Conservation (phyloP, 2,329 filamentous ascomycete genomes). For the Trichophyton benhamiae region DNA sequence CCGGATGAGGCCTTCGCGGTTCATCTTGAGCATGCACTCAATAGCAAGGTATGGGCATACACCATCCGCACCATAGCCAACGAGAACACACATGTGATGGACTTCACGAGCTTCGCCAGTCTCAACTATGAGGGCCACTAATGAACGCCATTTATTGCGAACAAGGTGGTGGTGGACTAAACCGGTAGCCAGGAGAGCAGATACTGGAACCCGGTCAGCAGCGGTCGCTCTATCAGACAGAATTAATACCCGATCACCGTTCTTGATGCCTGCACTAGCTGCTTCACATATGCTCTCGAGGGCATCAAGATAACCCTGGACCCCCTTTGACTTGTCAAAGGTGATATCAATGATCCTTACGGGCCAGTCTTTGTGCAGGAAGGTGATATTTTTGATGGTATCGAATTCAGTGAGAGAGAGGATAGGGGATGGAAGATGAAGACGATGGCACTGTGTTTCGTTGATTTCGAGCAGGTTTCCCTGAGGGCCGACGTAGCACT, state of each 20-base stretch:
- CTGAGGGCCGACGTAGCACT: slow-evolving; percentile 91
- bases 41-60: slow-evolving; percentile 91
- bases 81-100: slow-evolving; percentile 95
- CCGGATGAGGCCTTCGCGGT: slow-evolving; percentile 81
- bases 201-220: slow-evolving; percentile 70
- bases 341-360: slow-evolving; percentile 87
- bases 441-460: slow-evolving; percentile 69
- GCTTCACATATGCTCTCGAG: slow-evolving; percentile 81
- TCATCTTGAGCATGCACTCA: slow-evolving; percentile 94
- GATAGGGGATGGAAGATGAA: slow-evolving; percentile 78
- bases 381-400: slow-evolving; percentile 63
- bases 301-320: slow-evolving; percentile 72
- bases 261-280: slow-evolving; percentile 70
- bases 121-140: slow-evolving; percentile 76
- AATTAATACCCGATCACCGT: slow-evolving; percentile 72
- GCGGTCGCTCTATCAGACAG: slow-evolving; percentile 81
- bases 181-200: slow-evolving; percentile 73
- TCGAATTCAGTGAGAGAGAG: slow-evolving; percentile 87
- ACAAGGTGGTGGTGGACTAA: slow-evolving; percentile 94
- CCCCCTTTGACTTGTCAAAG: slow-evolving; percentile 73
- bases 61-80: slow-evolving; percentile 88
- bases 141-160: slow-evolving; percentile 87
- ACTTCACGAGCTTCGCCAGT: slow-evolving; percentile 94
- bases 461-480: slow-evolving; percentile 94
- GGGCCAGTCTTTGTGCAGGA: slow-evolving; percentile 65